phyloP scores from a whole-genome alignment of 2,329 filamentous ascomycete species.

The Madurella mycetomatis region DNA sequence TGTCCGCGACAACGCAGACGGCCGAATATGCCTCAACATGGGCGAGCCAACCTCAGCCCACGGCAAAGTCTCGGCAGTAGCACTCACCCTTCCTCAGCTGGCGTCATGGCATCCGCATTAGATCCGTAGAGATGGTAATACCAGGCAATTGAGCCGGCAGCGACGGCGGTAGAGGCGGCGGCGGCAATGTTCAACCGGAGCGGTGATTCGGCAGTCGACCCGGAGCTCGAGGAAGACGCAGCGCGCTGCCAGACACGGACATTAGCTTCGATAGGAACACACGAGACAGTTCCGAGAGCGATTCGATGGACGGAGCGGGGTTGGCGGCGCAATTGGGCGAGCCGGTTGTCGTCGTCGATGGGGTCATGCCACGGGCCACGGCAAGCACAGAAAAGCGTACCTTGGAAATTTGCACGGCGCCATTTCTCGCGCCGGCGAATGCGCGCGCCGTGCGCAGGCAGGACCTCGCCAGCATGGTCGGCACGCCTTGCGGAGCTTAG shows the following conservation, averaged over 20 bases:
- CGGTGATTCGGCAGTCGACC: conserved; percentile 67
- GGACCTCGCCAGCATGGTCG: conserved; percentile 90
- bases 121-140: conserved; percentile 96
- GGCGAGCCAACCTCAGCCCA: conserved; percentile 16
- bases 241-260: conserved; percentile 46
- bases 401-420: conserved; percentile 67
- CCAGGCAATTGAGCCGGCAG: conserved; percentile 88
- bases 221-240: conserved; percentile 68
- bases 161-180: conserved; percentile 78
- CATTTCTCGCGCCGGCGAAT: conserved; percentile 72
- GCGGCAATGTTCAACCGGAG: conserved; percentile 83
- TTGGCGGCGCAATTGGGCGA: conserved; percentile 17
- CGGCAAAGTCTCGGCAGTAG: conserved; percentile 1
- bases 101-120: conserved; percentile 82
- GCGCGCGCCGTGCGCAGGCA: conserved; percentile 84
- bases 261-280: conserved; percentile 19
- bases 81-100: conserved; percentile 96
- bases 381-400: conserved; percentile 47
- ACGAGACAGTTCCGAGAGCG: background rate
- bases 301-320: conserved; percentile 4
- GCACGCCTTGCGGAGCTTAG: conserved; percentile 40
- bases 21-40: conserved; percentile 27
- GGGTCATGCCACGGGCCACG: conserved; percentile 7
- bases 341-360: conserved; percentile 8
- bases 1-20: conserved; percentile 7